A percentile compares a stretch with the other conserved stretches of the same genome.
Evolutionary conservation across 2,329 filamentous ascomycete genomes (phyloP).

Genomic region (Emmonsiellopsis sp.): DNA sequence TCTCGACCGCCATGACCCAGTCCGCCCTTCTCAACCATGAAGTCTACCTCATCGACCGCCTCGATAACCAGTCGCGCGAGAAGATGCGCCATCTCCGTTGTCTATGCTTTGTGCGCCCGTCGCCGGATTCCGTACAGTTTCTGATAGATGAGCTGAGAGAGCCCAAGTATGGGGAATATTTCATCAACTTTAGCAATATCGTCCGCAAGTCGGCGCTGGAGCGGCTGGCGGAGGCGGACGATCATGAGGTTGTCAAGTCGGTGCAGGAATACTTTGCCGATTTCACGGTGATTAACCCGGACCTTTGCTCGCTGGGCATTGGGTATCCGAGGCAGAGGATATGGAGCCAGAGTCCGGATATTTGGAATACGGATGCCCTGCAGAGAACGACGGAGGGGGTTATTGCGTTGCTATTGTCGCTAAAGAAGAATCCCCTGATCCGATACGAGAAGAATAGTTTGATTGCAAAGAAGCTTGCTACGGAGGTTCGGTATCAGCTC

Average conservation of each 20-base stretch:
- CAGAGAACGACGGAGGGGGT: conserved; percentile 81
- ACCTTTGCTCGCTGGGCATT: conserved; percentile 75
- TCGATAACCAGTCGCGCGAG: conserved; percentile 82
- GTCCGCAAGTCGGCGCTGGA: conserved; percentile 94
- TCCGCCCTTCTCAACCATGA: conserved; percentile 91
- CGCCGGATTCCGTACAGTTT: conserved; percentile 82
- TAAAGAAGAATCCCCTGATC: conserved; percentile 96
- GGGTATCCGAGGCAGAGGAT: conserved; percentile 63
- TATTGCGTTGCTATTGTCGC: conserved; percentile 69
- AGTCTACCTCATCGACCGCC: conserved; percentile 92
- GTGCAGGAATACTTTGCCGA: conserved; percentile 97
- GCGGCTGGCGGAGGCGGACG: conserved; percentile 87
- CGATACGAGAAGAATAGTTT: conserved; percentile 87
- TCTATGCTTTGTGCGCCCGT: conserved; percentile 85
- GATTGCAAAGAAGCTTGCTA: conserved; percentile 83
- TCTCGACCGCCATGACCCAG: conserved; percentile 92
- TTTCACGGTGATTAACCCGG: conserved; percentile 89
- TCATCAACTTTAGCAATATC: conserved; percentile 95
- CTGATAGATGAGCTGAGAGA: conserved; percentile 93
- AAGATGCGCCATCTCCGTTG: conserved; percentile 97
- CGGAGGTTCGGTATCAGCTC: conserved; percentile 84
- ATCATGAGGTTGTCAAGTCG: conserved; percentile 89
- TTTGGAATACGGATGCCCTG: conserved; percentile 84
- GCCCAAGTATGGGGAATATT: conserved; percentile 95
- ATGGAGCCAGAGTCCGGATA: conserved; percentile 73